Evolutionary conservation across 129 eudicot species (phyloP).

Genomic region (Lactuca saligna): DNA sequence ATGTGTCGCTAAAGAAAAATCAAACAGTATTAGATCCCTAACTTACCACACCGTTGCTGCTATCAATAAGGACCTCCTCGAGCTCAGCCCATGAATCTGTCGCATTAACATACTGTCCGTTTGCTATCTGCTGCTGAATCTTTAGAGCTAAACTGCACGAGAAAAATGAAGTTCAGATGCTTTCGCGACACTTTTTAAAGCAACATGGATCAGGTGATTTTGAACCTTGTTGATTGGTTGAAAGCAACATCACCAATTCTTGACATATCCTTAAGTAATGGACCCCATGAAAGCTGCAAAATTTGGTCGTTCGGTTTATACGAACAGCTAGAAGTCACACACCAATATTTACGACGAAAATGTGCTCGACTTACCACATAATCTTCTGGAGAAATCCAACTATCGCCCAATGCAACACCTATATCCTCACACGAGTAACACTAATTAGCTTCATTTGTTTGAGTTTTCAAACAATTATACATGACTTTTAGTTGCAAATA

Average conservation of each 20-base stretch:
- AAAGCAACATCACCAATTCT: slow-evolving; percentile 47
- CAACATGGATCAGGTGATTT: background rate
- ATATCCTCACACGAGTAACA: background rate
- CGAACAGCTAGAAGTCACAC: background rate
- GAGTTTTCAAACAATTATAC: background rate
- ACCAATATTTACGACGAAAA: background rate
- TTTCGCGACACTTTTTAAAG: background rate
- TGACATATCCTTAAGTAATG: slow-evolving; percentile 54
- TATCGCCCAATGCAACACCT: slow-evolving; percentile 71
- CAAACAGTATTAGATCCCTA: background rate
- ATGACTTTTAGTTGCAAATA: background rate
- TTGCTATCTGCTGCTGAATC: slow-evolving; percentile 41
- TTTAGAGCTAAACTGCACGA: slow-evolving; percentile 37
- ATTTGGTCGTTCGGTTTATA: background rate
- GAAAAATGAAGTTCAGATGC: background rate
- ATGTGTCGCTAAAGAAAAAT: slow-evolving; percentile 6
- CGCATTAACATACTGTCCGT: slow-evolving; percentile 34
- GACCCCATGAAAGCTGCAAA: slow-evolving; percentile 57
- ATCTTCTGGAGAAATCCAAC: slow-evolving; percentile 71
- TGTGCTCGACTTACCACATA: slow-evolving; percentile 38
- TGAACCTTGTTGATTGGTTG: slow-evolving; percentile 43
- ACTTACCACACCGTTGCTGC: slow-evolving; percentile 44
- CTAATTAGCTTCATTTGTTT: no score
- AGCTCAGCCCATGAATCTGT: slow-evolving; percentile 36
- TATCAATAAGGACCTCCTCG: slow-evolving; percentile 17